Evolutionary conservation across 441 rosid genomes (phyloP).

Genomic region (Capsella rubella): DNA sequence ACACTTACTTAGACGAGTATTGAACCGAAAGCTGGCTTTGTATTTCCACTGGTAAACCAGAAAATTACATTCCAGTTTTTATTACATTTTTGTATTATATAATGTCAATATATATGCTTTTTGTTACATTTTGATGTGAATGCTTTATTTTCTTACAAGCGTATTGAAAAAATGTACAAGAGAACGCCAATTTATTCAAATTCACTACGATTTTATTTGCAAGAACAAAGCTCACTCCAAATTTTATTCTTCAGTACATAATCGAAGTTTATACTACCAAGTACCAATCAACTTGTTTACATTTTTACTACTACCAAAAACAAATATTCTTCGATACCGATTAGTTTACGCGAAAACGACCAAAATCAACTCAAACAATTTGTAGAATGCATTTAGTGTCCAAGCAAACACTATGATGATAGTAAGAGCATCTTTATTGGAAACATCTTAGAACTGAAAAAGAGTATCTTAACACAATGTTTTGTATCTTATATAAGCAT

Average conservation of each 20-base stretch:
- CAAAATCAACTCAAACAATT: too few relatives aligned
- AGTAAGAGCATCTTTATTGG: too few relatives aligned
- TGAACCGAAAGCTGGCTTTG: conserved; percentile 46
- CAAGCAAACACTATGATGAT: too few relatives aligned
- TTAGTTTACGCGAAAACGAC: too few relatives aligned
- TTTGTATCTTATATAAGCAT: too few relatives aligned
- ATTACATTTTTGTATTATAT: conserved; percentile 22
- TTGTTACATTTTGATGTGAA: conserved; percentile 1
- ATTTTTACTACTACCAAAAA: too few relatives aligned
- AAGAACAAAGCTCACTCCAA: neutral
- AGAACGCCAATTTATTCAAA: neutral
- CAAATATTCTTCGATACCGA: too few relatives aligned
- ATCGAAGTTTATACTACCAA: neutral
- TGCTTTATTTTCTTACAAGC: neutral
- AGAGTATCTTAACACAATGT: too few relatives aligned
- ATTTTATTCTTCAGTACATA: neutral
- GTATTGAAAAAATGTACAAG: neutral
- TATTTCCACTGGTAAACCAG: conserved; percentile 14
- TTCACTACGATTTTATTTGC: neutral
- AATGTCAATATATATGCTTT: conserved; percentile 17
- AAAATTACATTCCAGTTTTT: conserved; percentile 7
- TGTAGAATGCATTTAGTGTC: too few relatives aligned
- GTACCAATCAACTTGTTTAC: too few relatives aligned
- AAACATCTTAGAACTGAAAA: too few relatives aligned
- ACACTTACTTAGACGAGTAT: conserved; percentile 91